A percentile compares a stretch with the other conserved stretches of the same genome.
These are phyloP conservation scores for Sporothrix sp. DNA, from an alignment of 2,329 filamentous ascomycete genomes.

Conservation along the genomic window DNA sequence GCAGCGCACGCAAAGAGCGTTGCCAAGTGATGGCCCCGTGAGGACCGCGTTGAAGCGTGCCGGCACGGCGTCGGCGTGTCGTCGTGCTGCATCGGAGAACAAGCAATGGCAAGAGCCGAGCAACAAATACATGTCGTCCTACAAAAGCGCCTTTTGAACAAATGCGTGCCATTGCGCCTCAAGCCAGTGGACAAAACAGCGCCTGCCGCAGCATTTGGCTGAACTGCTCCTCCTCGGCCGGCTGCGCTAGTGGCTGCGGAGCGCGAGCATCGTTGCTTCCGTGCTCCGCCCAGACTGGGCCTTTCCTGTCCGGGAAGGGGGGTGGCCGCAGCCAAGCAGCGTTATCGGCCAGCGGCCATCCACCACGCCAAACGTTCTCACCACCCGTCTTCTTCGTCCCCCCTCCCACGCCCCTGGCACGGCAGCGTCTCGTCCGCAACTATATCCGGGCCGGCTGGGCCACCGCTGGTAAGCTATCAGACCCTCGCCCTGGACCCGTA, in stretches of 20 bases:
- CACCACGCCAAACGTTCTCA: too few relatives aligned
- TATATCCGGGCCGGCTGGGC: slow-evolving; percentile 7
- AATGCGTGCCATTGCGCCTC: too few relatives aligned
- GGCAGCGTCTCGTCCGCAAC: slow-evolving; percentile 3
- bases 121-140: too few relatives aligned
- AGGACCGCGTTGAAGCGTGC: background rate
- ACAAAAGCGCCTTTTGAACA: too few relatives aligned
- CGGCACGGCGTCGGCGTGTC: background rate
- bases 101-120: background rate
- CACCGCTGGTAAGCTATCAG: slow-evolving; percentile 9
- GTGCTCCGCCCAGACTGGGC: background rate
- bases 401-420: too few relatives aligned
- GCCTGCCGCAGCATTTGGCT: too few relatives aligned
- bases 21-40: background rate
- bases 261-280: background rate
- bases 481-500: background rate
- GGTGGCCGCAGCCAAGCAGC: background rate
- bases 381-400: too few relatives aligned
- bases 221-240: too few relatives aligned
- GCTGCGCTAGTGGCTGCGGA: background rate
- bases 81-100: background rate
- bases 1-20: slow-evolving; percentile 5
- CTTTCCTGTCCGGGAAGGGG: background rate
- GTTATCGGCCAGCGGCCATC: too few relatives aligned
- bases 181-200: too few relatives aligned